Base-by-base conservation (phyloP, 208 protist genomes). In the Paratrypanosoma confusum region DNA sequence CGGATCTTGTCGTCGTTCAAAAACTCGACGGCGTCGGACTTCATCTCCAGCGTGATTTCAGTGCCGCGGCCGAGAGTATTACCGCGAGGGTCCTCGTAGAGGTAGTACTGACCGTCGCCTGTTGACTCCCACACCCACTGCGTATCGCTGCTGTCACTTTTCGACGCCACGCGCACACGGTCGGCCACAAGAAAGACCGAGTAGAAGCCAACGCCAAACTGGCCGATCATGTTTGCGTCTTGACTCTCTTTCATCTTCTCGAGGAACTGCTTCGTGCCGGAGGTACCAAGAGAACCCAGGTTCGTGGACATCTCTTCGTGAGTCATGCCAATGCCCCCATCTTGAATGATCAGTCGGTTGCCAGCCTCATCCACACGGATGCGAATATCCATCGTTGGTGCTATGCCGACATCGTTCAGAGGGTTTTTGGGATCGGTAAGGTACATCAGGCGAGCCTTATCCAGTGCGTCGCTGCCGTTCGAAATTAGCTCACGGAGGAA, bases 131-230 rank as follows among this genome's bases (percentile, higher is more conserved):
- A 99, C 35, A 99, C 87, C 44, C 90, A 97, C 96, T 99, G 81
- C 71, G 51, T 41, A 41, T 95, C 56, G 73, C 58, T 81, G 35
- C 86, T 70, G 52, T 97, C 83, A 59, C 83, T 76, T 67, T 97
- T 98, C 20, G 93, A 95, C 36, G 83, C 67, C 6, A 99, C 98
- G 4, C 68, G 77, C 37, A 99, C 98, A 16, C 66, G 65, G 38
- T 99, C 95, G 11, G 97, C 97, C 24, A 99, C 97, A 11, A 99
- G 82, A 60, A 98, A 99, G 13, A 97, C 92, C 17, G 98, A 99
- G 81, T 99, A 99, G 72, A 99, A 99, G 61, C 99, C 99, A 21
- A 99, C 99, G 76, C 99, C 99, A 61, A 99, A 99, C 88, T 99
- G 98, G 31, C 99, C 99, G 82, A 99, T 99, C 16, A 99, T 71